Evolutionary conservation across 768 basidiomycete genomes (phyloP).

Genomic region (Pisolithus sp.): DNA sequence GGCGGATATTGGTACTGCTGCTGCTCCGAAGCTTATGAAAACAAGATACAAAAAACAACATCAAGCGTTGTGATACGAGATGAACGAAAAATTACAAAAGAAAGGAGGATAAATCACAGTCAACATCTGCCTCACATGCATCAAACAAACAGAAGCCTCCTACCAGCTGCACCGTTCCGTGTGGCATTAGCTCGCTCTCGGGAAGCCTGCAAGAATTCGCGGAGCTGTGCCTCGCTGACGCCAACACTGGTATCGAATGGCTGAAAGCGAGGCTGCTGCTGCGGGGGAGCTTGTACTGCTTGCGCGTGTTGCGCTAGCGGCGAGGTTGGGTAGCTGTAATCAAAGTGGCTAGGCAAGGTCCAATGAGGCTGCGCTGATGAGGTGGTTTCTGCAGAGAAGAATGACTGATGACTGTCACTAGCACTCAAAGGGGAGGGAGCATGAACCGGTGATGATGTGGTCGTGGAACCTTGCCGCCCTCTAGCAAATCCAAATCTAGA

Average conservation of each 20-base stretch:
- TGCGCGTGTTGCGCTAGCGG: constrained; percentile 44
- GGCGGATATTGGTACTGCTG: constrained; percentile 27
- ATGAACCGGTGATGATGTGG: constrained; percentile 54
- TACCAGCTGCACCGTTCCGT: constrained; percentile 38
- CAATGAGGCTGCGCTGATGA: constrained; percentile 37
- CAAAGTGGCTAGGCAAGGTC: constrained; percentile 36
- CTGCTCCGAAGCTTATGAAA: constrained; percentile 28
- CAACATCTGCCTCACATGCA: constrained; percentile 24
- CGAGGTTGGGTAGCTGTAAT: constrained; percentile 34
- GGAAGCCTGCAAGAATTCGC: constrained; percentile 69
- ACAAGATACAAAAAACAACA: constrained; percentile 12
- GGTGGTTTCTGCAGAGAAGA: constrained; percentile 36
- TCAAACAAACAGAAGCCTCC: constrained; percentile 40
- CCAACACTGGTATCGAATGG: constrained; percentile 44
- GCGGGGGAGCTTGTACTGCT: constrained; percentile 27
- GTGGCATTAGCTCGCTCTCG: constrained; percentile 45
- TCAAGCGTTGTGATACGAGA: constrained; percentile 19
- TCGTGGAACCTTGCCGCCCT: constrained; percentile 54
- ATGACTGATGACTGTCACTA: constrained; percentile 43
- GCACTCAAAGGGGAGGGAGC: constrained; percentile 49
- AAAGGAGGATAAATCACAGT: constrained; percentile 18
- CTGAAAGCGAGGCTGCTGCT: constrained; percentile 42
- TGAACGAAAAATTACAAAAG: constrained; percentile 20
- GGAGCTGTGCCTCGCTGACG: constrained; percentile 70
- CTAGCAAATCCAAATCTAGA: constrained; percentile 81